phyloP scores from a whole-genome alignment of 805 yeast species.

The Saccharomyces mikatae region DNA sequence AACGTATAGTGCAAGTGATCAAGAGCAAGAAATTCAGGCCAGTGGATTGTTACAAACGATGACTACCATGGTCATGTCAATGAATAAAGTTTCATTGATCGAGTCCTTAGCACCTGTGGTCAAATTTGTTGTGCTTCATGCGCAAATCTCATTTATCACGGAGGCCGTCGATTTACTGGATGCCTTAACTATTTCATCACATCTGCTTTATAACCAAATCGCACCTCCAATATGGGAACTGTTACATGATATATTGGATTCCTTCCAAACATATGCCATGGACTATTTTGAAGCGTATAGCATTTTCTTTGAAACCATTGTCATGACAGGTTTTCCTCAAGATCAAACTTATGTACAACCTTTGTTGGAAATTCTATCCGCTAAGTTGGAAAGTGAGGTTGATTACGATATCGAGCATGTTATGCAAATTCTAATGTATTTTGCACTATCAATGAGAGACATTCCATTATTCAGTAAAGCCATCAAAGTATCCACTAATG shows the following conservation, averaged over 20 bases:
- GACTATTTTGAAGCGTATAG: constrained; percentile 51
- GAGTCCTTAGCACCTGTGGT: constrained; percentile 51
- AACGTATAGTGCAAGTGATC: constrained; percentile 33
- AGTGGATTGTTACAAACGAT: constrained; percentile 62
- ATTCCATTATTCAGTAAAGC: constrained; percentile 25
- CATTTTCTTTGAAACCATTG: constrained; percentile 49
- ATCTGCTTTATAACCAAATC: constrained; percentile 37
- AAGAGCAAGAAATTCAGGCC: constrained; percentile 63
- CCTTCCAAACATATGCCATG: constrained; percentile 51
- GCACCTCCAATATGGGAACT: constrained; percentile 48
- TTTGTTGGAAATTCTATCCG: constrained; percentile 22
- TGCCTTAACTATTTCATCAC: constrained; percentile 43
- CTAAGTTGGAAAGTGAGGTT: constrained; percentile 27
- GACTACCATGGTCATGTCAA: constrained; percentile 63
- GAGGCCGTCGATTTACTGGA: constrained; percentile 60
- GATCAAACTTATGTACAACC: constrained; percentile 24
- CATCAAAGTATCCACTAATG: constrained; percentile 23
- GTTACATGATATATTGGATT: constrained; percentile 40
- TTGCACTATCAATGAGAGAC: constrained; percentile 28
- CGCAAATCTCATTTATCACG: constrained; percentile 51
- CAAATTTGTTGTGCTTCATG: constrained; percentile 49
- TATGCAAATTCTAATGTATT: constrained; percentile 27
- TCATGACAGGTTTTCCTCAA: constrained; percentile 43
- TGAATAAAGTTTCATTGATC: constrained; percentile 49
- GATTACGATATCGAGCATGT: constrained; percentile 35